A percentile compares a stretch with the other conserved stretches of the same genome.
Evolutionary conservation across 2,329 filamentous ascomycete genomes (phyloP).

Genomic region (Dryadomyces quercivorus): DNA sequence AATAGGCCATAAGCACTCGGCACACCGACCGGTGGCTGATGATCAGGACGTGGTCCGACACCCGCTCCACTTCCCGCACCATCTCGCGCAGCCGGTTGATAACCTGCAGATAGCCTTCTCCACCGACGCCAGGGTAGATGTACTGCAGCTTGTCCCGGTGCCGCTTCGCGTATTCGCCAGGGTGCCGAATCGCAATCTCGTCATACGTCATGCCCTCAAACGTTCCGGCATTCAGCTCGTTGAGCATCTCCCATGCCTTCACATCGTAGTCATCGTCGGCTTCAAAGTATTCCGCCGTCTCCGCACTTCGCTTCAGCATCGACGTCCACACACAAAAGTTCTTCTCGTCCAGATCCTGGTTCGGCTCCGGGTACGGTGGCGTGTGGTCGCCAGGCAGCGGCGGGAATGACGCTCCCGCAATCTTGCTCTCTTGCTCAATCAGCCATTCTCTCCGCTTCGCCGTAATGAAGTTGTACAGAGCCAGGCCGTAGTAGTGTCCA

Average conservation of each 20-base stretch:
- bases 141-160: slow-evolving; percentile 84
- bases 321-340: slow-evolving; percentile 98
- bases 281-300: slow-evolving; percentile 83
- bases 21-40: slow-evolving; percentile 88
- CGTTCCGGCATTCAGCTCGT: slow-evolving; percentile 83
- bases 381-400: slow-evolving; percentile 84
- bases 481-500: slow-evolving; percentile 65
- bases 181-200: slow-evolving; percentile 69
- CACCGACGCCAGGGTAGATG: slow-evolving; percentile 89
- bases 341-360: slow-evolving; percentile 60
- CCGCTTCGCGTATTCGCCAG: slow-evolving; percentile 71
- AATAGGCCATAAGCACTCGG: slow-evolving; percentile 88
- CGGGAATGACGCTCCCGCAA: slow-evolving; percentile 70
- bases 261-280: slow-evolving; percentile 87
- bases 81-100: slow-evolving; percentile 92
- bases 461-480: slow-evolving; percentile 75
- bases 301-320: slow-evolving; percentile 82
- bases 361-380: slow-evolving; percentile 82
- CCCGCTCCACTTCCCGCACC: slow-evolving; percentile 93
- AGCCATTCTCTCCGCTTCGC: slow-evolving; percentile 73
- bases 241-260: slow-evolving; percentile 96
- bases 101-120: slow-evolving; percentile 92
- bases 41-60: slow-evolving; percentile 88
- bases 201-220: slow-evolving; percentile 95
- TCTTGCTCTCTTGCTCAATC: slow-evolving; percentile 66